Evolutionary conservation across 495 filamentous ascomycete genomes (phyloP).

Genomic region (Penicillium bialowiezense): DNA sequence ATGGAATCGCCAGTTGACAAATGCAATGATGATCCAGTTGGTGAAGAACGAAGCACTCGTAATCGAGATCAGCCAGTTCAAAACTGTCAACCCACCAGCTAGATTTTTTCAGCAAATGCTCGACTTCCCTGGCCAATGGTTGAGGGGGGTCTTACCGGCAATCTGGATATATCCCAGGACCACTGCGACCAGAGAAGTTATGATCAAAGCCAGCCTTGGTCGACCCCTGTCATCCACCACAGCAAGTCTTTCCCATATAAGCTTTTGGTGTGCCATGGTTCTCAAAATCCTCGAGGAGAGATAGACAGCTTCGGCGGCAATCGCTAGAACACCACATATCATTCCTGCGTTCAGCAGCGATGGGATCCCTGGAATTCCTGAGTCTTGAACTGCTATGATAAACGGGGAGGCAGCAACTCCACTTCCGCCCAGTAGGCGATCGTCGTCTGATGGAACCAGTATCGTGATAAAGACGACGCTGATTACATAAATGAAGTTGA

Average conservation of each 20-base stretch:
- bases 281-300: constrained; percentile 27
- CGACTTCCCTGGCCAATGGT: too few relatives aligned
- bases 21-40: constrained; percentile 28
- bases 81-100: constrained; percentile 6
- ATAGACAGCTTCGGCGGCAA: constrained; percentile 29
- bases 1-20: constrained; percentile 29
- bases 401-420: constrained; percentile 32
- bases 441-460: constrained; percentile 27
- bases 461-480: constrained; percentile 25
- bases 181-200: constrained; percentile 20
- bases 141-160: constrained; percentile 10
- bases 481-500: constrained; percentile 28
- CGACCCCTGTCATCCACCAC: constrained; percentile 25
- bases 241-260: constrained; percentile 19
- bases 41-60: constrained; percentile 29
- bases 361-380: constrained; percentile 24
- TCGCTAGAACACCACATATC: constrained; percentile 26
- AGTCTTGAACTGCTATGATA: constrained; percentile 28
- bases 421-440: constrained; percentile 16
- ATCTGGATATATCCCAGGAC: constrained; percentile 29
- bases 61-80: constrained; percentile 27
- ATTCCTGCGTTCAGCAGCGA: constrained; percentile 30
- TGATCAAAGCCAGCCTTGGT: constrained; percentile 17
- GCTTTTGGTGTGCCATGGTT: constrained; percentile 25
- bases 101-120: neutral